These are phyloP conservation scores for Cryptococcus jaspeensis DNA, from an alignment of 1,284 basidiomycete genomes.

Conservation along the genomic window DNA sequence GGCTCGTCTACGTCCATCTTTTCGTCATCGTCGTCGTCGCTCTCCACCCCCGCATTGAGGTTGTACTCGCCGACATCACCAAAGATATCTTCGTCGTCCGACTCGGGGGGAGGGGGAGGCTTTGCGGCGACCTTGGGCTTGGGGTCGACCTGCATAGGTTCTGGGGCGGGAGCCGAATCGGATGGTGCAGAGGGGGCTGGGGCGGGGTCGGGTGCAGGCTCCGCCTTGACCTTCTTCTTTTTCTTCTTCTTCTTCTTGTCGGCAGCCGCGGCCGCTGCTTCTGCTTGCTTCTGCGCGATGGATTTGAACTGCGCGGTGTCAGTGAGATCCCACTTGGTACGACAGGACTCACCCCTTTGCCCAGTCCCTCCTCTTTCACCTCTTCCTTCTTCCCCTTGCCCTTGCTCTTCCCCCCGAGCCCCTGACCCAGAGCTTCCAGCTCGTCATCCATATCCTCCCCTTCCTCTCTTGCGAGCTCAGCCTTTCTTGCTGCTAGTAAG, in stretches of 20 bases:
- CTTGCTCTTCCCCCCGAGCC: conserved; percentile 10
- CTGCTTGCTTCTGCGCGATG: conserved; percentile 37
- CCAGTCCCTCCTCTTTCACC: conserved; percentile 44
- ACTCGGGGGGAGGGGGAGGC: conserved; percentile 6
- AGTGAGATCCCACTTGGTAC: background rate
- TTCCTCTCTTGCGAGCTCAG: conserved; percentile 56
- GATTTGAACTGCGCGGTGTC: conserved; percentile 42
- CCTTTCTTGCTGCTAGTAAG: conserved; percentile 78
- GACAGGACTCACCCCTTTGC: conserved; percentile 35
- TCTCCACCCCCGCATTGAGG: conserved; percentile 55
- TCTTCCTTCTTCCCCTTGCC: conserved; percentile 58
- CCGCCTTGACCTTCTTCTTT: conserved; percentile 50
- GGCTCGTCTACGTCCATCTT: conserved; percentile 29
- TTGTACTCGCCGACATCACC: conserved; percentile 79
- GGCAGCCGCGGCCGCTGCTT: conserved; percentile 22
- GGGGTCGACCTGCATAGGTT: background rate
- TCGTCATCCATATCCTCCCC: conserved; percentile 68
- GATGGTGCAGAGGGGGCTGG: background rate
- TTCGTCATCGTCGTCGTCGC: conserved; percentile 28
- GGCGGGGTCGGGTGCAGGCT: background rate
- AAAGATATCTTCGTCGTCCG: conserved; percentile 67
- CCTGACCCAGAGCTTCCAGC: conserved; percentile 59
- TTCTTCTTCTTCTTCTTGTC: conserved; percentile 55
- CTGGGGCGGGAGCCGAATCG: background rate
- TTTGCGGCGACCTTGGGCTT: background rate